Base-by-base conservation (phyloP, 1,139 yeast species). In the Blastobotrys buckinghamii region DNA sequence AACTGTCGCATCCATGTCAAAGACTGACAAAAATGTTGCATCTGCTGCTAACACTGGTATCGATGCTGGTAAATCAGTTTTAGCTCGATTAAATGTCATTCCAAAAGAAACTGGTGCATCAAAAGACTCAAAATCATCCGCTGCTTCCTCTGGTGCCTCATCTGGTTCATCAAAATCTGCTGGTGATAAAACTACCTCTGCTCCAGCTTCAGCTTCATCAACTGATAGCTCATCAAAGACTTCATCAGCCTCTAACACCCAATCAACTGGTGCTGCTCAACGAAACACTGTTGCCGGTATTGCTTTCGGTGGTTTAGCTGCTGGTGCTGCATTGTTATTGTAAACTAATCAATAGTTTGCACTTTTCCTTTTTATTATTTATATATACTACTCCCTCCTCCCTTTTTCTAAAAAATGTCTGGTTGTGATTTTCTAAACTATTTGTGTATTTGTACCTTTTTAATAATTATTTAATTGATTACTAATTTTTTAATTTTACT, bases 301-400 rank as follows among this genome's bases (percentile, higher is more conserved):
- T 34, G 48, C 44, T 35, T 9, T 45, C 9, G 48, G 48, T 30
- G 48, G 48, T 33, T 37, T 44, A 17, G 47, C 47, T 16, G 47
- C 47, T n/a, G 47, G 47, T 22, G 47, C 47, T 12, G 36, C 35
- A 17, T 32, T 44, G 19, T 38, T 44, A 19, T 37, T 44, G 13
- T 43, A 43, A 37, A 15, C 24, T 38, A 15, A 39, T 10, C 8
- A n/a, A 5, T 26, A 15, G 22, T 22, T 15, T 10, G 22, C 17
- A 10, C 24, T 17, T 16, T 35, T 5, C 17, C 5, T n/a, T 35
- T 8, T 35, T 6, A n/a, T 9, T 35, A 20, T 17, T 35, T 17
- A 12, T 33, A 10, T 33, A 33, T 33, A n/a, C n/a, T 30, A 30
- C 12, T 12, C 12, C 12, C 33, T n/a, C n/a, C 13, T 30, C 33